These are phyloP conservation scores for Lodderomyces metapsilosis DNA, from an alignment of 1,139 yeast species.

Conservation along the genomic window DNA sequence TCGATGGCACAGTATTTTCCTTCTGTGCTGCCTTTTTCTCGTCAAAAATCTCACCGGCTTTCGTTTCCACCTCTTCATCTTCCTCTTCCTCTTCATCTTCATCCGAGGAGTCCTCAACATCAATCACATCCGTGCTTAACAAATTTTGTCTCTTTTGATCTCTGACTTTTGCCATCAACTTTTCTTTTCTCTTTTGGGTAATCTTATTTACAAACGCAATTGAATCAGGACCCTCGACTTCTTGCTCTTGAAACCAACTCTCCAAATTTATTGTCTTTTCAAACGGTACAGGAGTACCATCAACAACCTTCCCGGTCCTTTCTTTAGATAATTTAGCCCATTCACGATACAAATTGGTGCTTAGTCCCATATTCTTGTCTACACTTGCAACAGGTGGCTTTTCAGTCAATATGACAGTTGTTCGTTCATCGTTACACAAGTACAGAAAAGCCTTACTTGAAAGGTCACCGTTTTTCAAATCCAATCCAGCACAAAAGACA, in stretches of 20 bases:
- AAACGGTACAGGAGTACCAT: constrained; percentile 58
- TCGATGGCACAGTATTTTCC: constrained; percentile 8
- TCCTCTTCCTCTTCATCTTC: constrained; percentile 29
- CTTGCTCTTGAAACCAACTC: constrained; percentile 46
- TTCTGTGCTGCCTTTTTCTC: constrained; percentile 8
- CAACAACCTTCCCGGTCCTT: constrained; percentile 44
- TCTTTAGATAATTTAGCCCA: constrained; percentile 53
- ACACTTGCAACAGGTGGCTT: constrained; percentile 25
- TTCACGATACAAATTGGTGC: constrained; percentile 43
- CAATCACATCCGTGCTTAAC: constrained; percentile 43
- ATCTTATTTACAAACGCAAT: constrained; percentile 46
- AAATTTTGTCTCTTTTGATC: constrained; percentile 56
- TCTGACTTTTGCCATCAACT: constrained; percentile 51
- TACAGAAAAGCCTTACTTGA: constrained; percentile 57
- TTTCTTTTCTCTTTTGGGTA: constrained; percentile 42
- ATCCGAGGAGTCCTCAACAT: constrained; percentile 39
- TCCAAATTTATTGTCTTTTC: constrained; percentile 35
- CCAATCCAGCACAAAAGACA: constrained; percentile 76
- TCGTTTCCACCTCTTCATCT: constrained; percentile 17
- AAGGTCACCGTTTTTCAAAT: constrained; percentile 62
- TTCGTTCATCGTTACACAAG: constrained; percentile 61
- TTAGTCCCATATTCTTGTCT: constrained; percentile 15
- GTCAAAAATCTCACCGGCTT: constrained; percentile 8
- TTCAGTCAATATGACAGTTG: constrained; percentile 75
- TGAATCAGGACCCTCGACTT: constrained; percentile 50